Percentiles rank a stretch among this genome's conserved stretches.
Evolutionary conservation across 139 green algal species (phyloP).

Genomic region (Yamagishiella unicocca): DNA sequence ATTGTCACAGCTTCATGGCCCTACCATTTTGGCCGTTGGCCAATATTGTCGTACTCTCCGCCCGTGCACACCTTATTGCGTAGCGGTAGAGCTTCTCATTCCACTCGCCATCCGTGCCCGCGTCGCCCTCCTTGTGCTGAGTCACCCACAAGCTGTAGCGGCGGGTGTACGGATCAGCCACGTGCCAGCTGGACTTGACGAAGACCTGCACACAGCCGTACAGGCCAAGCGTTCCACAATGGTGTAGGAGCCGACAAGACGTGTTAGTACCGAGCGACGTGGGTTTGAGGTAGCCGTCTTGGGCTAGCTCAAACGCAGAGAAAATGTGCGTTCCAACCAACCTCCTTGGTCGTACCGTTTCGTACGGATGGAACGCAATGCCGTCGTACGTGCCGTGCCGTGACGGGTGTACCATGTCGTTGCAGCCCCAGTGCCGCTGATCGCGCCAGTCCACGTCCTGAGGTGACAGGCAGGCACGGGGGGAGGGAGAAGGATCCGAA

Average conservation of each 20-base stretch:
- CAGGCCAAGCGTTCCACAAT: no score
- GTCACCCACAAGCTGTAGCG: constrained; percentile 70
- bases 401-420: constrained; percentile 83
- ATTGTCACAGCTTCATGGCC: no score
- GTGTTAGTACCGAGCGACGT: no score
- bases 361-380: constrained; percentile 84
- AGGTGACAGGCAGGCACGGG: not conserved
- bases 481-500: no score
- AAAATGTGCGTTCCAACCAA: no score
- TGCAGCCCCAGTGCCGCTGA: constrained; percentile 70
- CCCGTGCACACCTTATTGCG: constrained; percentile 56
- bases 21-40: no score
- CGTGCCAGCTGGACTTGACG: constrained; percentile 85
- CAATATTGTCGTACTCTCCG: no score
- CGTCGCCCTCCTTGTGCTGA: constrained; percentile 56
- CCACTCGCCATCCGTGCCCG: constrained; percentile 72
- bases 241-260: no score
- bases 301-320: no score
- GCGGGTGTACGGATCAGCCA: constrained; percentile 77
- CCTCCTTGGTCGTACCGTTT: constrained; percentile 59
- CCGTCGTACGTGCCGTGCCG: constrained; percentile 81
- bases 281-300: no score
- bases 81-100: constrained; percentile 77
- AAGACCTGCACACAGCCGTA: no score
- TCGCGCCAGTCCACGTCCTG: constrained; percentile 62